These are phyloP conservation scores for Irpex sp. DNA, from an alignment of 1,284 basidiomycete species.

Conservation along the genomic window DNA sequence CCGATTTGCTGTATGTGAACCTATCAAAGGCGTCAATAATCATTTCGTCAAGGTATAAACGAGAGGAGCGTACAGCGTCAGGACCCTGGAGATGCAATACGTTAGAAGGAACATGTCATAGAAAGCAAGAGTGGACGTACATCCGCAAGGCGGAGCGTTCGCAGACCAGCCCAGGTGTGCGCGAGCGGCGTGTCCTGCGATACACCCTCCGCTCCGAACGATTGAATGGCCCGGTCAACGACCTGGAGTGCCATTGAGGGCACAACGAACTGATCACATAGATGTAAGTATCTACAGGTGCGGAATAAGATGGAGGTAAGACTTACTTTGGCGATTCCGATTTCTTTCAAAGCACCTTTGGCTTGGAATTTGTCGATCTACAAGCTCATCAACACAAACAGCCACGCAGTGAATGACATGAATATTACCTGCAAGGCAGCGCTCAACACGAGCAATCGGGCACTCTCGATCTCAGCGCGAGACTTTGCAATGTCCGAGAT, in stretches of 20 bases:
- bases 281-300: not conserved
- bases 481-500: slow-evolving; percentile 88
- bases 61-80: slow-evolving; percentile 51
- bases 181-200: slow-evolving; percentile 88
- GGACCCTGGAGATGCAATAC: slow-evolving; percentile 56
- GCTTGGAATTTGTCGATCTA: slow-evolving; percentile 87
- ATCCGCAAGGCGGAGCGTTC: slow-evolving; percentile 89
- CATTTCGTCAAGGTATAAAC: slow-evolving; percentile 1
- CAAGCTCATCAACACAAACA: too few species aligned
- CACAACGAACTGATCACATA: slow-evolving; percentile 70
- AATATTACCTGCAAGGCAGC: slow-evolving; percentile 78
- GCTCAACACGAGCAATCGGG: slow-evolving; percentile 83
- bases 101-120: not conserved
- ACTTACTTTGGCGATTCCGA: slow-evolving; percentile 90
- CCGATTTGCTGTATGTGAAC: slow-evolving; percentile 96
- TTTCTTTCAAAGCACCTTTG: slow-evolving; percentile 95
- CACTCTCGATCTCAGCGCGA: slow-evolving; percentile 88
- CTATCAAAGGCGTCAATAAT: slow-evolving; percentile 26
- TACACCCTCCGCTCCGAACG: slow-evolving; percentile 91
- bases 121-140: slow-evolving; percentile 38
- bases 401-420: not conserved
- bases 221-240: slow-evolving; percentile 92
- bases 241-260: slow-evolving; percentile 84
- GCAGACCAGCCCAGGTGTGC: slow-evolving; percentile 68
- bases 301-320: slow-evolving; percentile 7